Evolutionary conservation across 2,329 filamentous ascomycete species (phyloP).

Genomic region (Trichoderma citrinoviride): DNA sequence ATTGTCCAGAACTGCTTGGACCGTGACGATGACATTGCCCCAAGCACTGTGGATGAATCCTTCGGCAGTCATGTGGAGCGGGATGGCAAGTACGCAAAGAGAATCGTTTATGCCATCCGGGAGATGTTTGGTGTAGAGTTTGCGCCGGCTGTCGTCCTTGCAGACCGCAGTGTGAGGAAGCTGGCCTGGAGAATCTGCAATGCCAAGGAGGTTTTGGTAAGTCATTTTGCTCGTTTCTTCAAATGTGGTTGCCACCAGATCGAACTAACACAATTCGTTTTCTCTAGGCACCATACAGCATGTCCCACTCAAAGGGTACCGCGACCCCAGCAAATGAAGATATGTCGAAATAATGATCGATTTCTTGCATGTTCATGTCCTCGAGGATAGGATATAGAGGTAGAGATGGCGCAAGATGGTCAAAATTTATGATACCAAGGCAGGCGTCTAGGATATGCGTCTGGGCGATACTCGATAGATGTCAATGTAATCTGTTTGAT

Average conservation of each 20-base stretch:
- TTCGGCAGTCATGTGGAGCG: conserved; percentile 85
- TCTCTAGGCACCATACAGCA: conserved; percentile 65
- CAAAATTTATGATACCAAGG: conserved; percentile 7
- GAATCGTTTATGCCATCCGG: conserved; percentile 90
- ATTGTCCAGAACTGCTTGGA: conserved; percentile 92
- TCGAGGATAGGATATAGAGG: neutral
- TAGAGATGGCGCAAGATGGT: neutral
- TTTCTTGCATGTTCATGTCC: neutral
- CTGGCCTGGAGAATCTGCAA: conserved; percentile 93
- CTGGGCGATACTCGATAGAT: neutral
- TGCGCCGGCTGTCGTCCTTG: conserved; percentile 84
- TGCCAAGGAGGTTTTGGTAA: conserved; percentile 72
- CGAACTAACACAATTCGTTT: neutral
- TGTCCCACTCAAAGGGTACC: conserved; percentile 63
- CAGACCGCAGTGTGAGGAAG: conserved; percentile 86
- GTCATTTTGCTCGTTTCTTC: neutral
- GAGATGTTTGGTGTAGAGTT: conserved; percentile 98
- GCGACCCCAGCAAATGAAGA: conserved; percentile 55
- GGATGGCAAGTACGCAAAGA: conserved; percentile 81
- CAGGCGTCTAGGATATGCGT: conserved; percentile 17
- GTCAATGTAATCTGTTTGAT: neutral
- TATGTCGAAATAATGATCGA: conserved; percentile 28
- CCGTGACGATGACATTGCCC: conserved; percentile 85
- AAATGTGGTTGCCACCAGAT: neutral
- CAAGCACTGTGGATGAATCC: conserved; percentile 70